Conservation (phyloP, 1,139 yeast species). For the Suhomyces kunorum region DNA sequence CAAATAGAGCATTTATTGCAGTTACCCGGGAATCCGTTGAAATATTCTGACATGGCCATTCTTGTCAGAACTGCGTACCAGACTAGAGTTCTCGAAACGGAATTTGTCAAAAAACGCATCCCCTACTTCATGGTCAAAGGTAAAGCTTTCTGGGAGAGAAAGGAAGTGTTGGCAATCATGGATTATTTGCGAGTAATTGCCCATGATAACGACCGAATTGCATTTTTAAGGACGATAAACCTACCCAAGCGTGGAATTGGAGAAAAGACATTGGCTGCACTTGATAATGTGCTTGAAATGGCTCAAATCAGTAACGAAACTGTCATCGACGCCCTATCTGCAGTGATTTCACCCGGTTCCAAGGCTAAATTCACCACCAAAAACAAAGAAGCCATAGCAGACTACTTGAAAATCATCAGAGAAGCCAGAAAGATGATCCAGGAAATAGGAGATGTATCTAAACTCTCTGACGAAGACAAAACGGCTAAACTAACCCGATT, state of each 20-base stretch:
- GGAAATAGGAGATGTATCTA: constrained; percentile 12
- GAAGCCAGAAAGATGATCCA: constrained; percentile 24
- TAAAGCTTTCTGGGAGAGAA: constrained; percentile 74
- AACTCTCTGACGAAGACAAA: constrained; percentile 16
- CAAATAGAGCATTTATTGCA: constrained; percentile 52
- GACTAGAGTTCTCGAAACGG: constrained; percentile 62
- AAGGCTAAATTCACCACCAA: constrained; percentile 18
- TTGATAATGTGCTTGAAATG: constrained; percentile 26
- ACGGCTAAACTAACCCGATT: constrained; percentile 17
- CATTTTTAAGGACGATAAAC: constrained; percentile 57
- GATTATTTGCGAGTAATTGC: constrained; percentile 65
- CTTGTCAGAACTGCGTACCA: constrained; percentile 64
- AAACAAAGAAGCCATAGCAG: constrained; percentile 19
- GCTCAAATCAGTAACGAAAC: constrained; percentile 7
- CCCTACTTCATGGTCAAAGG: constrained; percentile 75
- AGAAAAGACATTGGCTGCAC: constrained; percentile 45
- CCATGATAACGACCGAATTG: constrained; percentile 58
- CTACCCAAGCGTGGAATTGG: constrained; percentile 78
- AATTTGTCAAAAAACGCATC: constrained; percentile 52
- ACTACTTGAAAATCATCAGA: constrained; percentile 34
- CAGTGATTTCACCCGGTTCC: neutral
- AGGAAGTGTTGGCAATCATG: constrained; percentile 63
- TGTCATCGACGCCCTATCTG: constrained; percentile 3
- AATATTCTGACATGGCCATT: constrained; percentile 64
- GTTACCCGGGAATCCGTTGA: constrained; percentile 38